phyloP scores from a whole-genome alignment of 2,329 filamentous ascomycete genomes.

The Alternaria triticina region DNA sequence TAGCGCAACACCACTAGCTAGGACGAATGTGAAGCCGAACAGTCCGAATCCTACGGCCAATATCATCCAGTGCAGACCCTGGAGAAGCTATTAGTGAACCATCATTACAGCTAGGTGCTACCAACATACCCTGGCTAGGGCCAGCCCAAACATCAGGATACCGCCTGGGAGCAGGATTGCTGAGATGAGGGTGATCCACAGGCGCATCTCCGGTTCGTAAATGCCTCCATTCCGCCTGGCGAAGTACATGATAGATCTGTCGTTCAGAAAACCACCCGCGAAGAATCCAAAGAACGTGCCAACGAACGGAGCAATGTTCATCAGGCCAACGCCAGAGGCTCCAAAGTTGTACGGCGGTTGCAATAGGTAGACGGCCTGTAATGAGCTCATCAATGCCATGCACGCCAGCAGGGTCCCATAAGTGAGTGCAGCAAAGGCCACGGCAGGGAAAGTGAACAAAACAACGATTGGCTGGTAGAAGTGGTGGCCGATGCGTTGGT shows the following conservation, averaged over 20 bases:
- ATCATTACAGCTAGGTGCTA: background rate
- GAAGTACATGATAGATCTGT: slow-evolving; percentile 38
- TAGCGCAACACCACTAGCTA: slow-evolving; percentile 44
- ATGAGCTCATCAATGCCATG: slow-evolving; percentile 48
- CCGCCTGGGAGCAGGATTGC: slow-evolving; percentile 41
- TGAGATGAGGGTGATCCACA: slow-evolving; percentile 49
- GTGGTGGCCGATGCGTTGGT: slow-evolving; percentile 30
- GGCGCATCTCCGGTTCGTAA: slow-evolving; percentile 55
- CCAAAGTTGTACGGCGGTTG: slow-evolving; percentile 51
- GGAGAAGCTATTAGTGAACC: background rate
- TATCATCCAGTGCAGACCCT: slow-evolving; percentile 34
- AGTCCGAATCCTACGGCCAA: slow-evolving; percentile 49
- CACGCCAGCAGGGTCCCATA: slow-evolving; percentile 49
- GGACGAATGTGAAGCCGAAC: slow-evolving; percentile 46
- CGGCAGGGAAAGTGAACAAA: slow-evolving; percentile 49
- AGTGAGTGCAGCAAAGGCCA: slow-evolving; percentile 41
- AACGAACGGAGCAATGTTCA: slow-evolving; percentile 51
- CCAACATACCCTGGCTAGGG: slow-evolving; percentile 26
- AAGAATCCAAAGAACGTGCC: slow-evolving; percentile 43
- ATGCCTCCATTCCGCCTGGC: slow-evolving; percentile 49
- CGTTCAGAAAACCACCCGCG: slow-evolving; percentile 27
- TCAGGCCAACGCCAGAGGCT: slow-evolving; percentile 48
- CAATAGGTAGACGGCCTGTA: slow-evolving; percentile 47
- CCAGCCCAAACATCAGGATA: slow-evolving; percentile 51
- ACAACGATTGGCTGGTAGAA: slow-evolving; percentile 48